Evolutionary conservation across 2,329 filamentous ascomycete genomes (phyloP).

Genomic region (Hymenoscyphus repandus): DNA sequence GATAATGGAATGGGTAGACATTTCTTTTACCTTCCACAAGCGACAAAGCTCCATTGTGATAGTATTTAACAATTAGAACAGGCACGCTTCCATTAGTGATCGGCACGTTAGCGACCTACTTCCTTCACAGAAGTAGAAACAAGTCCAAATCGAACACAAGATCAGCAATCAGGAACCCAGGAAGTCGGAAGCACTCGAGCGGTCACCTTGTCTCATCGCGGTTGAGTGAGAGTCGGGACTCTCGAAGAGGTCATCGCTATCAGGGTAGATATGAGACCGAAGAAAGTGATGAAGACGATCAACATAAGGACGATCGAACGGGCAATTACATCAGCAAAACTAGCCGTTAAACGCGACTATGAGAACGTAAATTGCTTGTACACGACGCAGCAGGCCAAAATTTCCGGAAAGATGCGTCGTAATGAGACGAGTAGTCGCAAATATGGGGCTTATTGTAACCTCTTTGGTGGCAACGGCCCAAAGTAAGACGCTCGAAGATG

Average conservation of each 20-base stretch:
- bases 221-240: neutral
- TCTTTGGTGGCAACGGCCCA: no score
- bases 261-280: neutral
- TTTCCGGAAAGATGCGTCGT: no score
- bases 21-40: neutral
- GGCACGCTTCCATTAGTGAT: neutral
- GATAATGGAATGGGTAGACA: slow-evolving; percentile 3
- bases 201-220: neutral
- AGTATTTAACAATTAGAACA: neutral
- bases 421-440: no score
- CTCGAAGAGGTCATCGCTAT: neutral
- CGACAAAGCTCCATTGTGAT: neutral
- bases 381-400: no score
- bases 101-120: neutral
- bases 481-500: no score
- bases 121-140: neutral
- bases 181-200: no score
- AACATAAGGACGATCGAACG: neutral
- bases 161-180: neutral
- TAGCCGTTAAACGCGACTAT: no score
- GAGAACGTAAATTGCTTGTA: no score
- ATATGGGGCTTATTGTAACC: no score
- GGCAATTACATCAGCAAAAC: no score
- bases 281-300: neutral
- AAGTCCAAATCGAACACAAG: neutral